A percentile compares a stretch with the other conserved stretches of the same genome.
These are phyloP conservation scores for Fraxinus floribunda DNA, from an alignment of 305 asterid species.

Conservation along the genomic window DNA sequence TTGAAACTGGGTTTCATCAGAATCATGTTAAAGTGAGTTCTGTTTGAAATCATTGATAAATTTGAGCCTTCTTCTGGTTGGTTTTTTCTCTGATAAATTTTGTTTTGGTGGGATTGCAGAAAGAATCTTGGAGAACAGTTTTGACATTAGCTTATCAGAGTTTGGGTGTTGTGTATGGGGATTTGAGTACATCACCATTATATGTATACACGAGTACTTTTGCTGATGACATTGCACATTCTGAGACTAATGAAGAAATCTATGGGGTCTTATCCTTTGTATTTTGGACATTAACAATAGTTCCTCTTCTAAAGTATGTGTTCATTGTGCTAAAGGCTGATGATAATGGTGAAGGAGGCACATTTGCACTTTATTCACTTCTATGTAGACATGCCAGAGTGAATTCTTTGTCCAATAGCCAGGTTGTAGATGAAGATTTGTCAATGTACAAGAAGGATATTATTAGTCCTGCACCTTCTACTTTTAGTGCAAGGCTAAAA, in stretches of 20 bases:
- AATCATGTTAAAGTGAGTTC: slow-evolving; percentile 64
- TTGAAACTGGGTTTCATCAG: slow-evolving; percentile 58
- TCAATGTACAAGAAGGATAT: slow-evolving; percentile 65
- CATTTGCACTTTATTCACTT: slow-evolving; percentile 89
- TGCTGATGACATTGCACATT: slow-evolving; percentile 77
- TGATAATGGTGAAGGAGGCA: slow-evolving; percentile 98
- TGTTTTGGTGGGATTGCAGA: slow-evolving; percentile 43
- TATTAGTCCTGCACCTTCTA: slow-evolving; percentile 43
- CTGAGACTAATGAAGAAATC: slow-evolving; percentile 85
- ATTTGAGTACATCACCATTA: slow-evolving; percentile 88
- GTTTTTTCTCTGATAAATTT: slow-evolving; percentile 10
- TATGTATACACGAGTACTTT: slow-evolving; percentile 88
- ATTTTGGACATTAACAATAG: slow-evolving; percentile 81
- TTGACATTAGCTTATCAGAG: slow-evolving; percentile 87
- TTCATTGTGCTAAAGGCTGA: slow-evolving; percentile 88
- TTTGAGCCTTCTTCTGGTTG: slow-evolving; percentile 11
- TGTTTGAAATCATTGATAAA: not conserved
- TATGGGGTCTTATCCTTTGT: slow-evolving; percentile 81
- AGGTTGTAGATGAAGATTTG: slow-evolving; percentile 74
- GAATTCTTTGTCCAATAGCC: slow-evolving; percentile 75
- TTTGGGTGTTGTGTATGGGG: slow-evolving; percentile 93
- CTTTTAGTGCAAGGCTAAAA: slow-evolving; percentile 60
- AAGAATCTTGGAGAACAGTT: slow-evolving; percentile 78
- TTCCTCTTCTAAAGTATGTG: slow-evolving; percentile 80
- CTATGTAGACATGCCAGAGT: slow-evolving; percentile 88